Base-by-base conservation (phyloP, 1,284 basidiomycete genomes). In the Moesziomyces antarcticus region DNA sequence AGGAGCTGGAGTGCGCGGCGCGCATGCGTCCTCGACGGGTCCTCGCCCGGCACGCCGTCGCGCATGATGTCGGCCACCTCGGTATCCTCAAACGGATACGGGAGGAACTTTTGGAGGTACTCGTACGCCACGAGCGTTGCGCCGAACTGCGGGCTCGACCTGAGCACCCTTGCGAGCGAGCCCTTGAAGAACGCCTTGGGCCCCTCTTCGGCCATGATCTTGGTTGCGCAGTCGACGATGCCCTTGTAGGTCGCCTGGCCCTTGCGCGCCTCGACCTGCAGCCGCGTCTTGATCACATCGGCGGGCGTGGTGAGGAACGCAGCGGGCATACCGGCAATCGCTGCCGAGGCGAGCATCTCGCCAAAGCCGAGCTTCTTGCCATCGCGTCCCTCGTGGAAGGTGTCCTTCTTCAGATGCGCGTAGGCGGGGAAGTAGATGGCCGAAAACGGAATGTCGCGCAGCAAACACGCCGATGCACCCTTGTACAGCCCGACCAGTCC, bases 241-340 rank as follows among this genome's bases (percentile, higher is more conserved):
- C 97, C 96, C 85, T 92, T 93, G 87, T 99, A 99, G 66, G 91
- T 87, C 5, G 93, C 93, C 85, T 99, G 90, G 18, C 96, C 97
- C 78, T 92, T 91, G 70, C 91, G 89, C 37, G 94, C 92, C 85
- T 99, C 97, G n/a, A 94, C 91, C 85, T 99, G 97, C 72, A 99
- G 87, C 59, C 96, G 90, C n/a, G 96, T 99, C 89, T 99, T 99
- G 85, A 98, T 93, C 64, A 99, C 97, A 85, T 99, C 96, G 90
- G 85, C 83, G 0, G 84, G 85, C 33, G 78, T 86, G 40, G 85
- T 85, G 9, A 84, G 68, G 74, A 84, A 84, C 20, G 83, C 93
- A 46, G 93, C 94, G 50, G 96, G 95, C 93, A 97, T 97, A 76
- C 96, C 96, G 65, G 87, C 86, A 47, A 87, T 90, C 11, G 89